These are phyloP conservation scores for Sclerotinia borealis DNA, from an alignment of 2,329 filamentous ascomycete species.

Conservation along the genomic window DNA sequence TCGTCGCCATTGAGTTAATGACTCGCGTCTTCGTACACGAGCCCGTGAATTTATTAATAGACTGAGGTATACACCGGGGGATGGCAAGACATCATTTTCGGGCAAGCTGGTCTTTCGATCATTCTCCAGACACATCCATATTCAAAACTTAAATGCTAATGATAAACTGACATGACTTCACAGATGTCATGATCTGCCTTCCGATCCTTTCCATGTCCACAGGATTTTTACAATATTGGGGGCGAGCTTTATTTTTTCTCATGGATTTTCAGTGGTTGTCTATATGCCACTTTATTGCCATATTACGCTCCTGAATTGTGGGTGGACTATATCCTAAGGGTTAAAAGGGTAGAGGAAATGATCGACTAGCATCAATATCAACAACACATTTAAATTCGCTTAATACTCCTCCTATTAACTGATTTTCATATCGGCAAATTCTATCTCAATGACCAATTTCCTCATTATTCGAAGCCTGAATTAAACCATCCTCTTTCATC, in stretches of 20 bases:
- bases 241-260: not conserved
- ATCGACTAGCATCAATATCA: not conserved
- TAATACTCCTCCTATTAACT: not conserved
- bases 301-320: fast-evolving
- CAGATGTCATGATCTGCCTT: not conserved
- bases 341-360: not conserved
- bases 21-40: not conserved
- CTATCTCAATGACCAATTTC: not conserved
- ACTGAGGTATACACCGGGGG: not conserved
- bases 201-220: not conserved
- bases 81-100: not conserved
- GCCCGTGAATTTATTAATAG: not conserved
- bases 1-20: not conserved
- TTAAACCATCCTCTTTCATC: too few relatives aligned
- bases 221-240: not conserved
- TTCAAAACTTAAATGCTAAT: not conserved
- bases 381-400: not conserved
- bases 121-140: not conserved
- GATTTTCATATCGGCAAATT: not conserved
- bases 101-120: not conserved
- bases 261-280: not conserved
- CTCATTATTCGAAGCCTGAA: too few relatives aligned
- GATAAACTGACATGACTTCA: not conserved
- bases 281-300: not conserved
- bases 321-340: not conserved